phyloP scores from a whole-genome alignment of 352 stramenopile genomes.

The Phytophthora kernoviae region DNA sequence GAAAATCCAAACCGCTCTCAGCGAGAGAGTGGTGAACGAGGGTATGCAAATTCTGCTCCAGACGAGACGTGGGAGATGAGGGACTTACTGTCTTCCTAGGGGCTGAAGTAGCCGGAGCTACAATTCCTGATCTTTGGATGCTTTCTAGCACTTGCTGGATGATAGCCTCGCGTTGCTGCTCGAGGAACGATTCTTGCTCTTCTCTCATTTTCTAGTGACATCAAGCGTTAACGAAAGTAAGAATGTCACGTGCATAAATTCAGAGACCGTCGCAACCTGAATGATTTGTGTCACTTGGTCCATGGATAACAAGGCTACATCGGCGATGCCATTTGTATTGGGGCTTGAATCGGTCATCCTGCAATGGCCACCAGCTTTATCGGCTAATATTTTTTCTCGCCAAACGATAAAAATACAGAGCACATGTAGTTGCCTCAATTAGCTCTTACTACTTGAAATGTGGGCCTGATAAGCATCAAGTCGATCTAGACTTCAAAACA shows the following conservation, averaged over 20 bases:
- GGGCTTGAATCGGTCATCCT: neutral
- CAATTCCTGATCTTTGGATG: slow-evolving; percentile 41
- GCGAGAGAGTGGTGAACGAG: slow-evolving; percentile 64
- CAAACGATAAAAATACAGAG: slow-evolving; percentile 15
- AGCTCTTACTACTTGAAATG: too few species aligned
- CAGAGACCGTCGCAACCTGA: slow-evolving; percentile 16
- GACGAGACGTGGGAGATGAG: slow-evolving; percentile 12
- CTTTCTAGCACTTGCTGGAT: slow-evolving; percentile 65
- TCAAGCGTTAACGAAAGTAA: neutral
- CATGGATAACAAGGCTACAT: slow-evolving; percentile 1
- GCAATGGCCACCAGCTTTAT: slow-evolving; percentile 1
- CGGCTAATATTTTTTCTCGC: too few species aligned
- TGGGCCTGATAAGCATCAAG: too few species aligned
- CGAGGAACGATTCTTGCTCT: slow-evolving; percentile 55
- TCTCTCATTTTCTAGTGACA: slow-evolving; percentile 30
- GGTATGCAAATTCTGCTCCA: slow-evolving; percentile 60
- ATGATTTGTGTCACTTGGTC: slow-evolving; percentile 18
- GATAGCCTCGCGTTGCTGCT: slow-evolving; percentile 60
- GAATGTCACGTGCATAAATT: neutral
- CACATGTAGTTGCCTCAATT: too few species aligned
- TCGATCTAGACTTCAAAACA: too few species aligned
- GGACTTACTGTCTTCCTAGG: slow-evolving; percentile 10
- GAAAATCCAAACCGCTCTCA: slow-evolving; percentile 64
- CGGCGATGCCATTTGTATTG: neutral
- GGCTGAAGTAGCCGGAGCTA: neutral